Evolutionary conservation across 352 stramenopile genomes (phyloP).

Genomic region (Pythium rishiriense): DNA sequence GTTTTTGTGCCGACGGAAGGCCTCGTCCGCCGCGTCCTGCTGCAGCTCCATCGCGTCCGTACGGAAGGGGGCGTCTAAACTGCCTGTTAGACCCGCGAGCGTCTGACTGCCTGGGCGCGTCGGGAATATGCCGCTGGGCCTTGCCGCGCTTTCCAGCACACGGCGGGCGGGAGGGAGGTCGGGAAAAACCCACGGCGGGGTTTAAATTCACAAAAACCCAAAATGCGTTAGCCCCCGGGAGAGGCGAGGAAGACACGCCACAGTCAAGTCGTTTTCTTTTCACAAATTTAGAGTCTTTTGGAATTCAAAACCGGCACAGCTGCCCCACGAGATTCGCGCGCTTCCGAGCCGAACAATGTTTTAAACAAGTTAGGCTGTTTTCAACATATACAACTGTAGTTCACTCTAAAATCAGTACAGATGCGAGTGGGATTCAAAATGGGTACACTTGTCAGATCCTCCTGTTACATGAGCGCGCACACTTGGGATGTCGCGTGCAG

Average conservation of each 20-base stretch:
- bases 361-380: conserved; percentile 2
- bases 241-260: no score
- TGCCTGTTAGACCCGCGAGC: no score
- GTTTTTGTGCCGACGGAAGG: conserved; percentile 85
- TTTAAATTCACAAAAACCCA: conserved; percentile 24
- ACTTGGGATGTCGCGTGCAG: conserved; percentile 54
- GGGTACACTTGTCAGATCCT: conserved; percentile 8
- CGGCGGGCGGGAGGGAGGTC: not conserved
- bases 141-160: conserved; percentile 26
- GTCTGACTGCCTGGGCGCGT: no score
- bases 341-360: not conserved
- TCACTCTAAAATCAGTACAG: not conserved
- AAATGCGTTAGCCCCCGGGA: no score
- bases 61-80: no score
- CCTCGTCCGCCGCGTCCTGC: conserved; percentile 83
- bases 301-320: conserved; percentile 23
- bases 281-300: conserved; percentile 22
- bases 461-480: conserved; percentile 62
- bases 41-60: conserved; percentile 71
- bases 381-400: conserved; percentile 17
- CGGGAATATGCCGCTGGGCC: not conserved
- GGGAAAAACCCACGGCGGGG: conserved; percentile 18
- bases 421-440: conserved; percentile 7
- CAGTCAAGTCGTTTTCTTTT: not conserved
- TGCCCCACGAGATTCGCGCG: conserved; percentile 11